Conservation (phyloP, 1,139 yeast species). For the Williopsis jadinii region DNA sequence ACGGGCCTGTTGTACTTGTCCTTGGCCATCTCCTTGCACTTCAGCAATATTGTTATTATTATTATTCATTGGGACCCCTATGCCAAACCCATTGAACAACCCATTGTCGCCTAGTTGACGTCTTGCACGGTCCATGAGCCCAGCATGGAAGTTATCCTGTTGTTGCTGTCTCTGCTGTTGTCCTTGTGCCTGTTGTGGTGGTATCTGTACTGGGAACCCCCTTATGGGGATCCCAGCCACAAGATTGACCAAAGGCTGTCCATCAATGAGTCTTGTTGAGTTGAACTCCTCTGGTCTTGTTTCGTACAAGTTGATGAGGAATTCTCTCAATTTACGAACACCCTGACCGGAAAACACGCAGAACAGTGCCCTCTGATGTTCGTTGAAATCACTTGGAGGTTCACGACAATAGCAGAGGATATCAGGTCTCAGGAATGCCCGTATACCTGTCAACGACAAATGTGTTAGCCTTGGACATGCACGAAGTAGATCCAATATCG, state of each 20-base stretch:
- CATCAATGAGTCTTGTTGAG: background rate
- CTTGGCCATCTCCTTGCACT: no score
- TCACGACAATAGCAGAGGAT: slow-evolving; percentile 83
- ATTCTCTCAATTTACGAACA: slow-evolving; percentile 62
- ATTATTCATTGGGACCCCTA: no score
- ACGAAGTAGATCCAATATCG: slow-evolving; percentile 64
- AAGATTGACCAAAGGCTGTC: background rate
- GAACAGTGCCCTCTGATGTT: slow-evolving; percentile 76
- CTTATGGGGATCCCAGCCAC: background rate
- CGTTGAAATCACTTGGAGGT: slow-evolving; percentile 93
- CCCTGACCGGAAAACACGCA: slow-evolving; percentile 95
- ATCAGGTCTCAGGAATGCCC: slow-evolving; percentile 80
- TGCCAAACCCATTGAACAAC: no score
- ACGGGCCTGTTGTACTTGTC: background rate
- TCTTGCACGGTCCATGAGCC: no score
- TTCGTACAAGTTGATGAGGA: slow-evolving; percentile 36
- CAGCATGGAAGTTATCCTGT: background rate
- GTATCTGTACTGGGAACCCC: background rate
- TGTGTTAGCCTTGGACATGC: slow-evolving; percentile 86
- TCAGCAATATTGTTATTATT: no score
- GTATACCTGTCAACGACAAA: slow-evolving; percentile 81
- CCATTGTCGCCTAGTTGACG: no score
- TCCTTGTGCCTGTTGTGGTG: background rate
- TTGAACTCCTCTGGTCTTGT: slow-evolving; percentile 1
- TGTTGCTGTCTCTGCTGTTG: background rate